Percentiles rank a stretch among this genome's conserved stretches.
Evolutionary conservation across 768 basidiomycete species (phyloP).

Genomic region (Lentinula edodes): DNA sequence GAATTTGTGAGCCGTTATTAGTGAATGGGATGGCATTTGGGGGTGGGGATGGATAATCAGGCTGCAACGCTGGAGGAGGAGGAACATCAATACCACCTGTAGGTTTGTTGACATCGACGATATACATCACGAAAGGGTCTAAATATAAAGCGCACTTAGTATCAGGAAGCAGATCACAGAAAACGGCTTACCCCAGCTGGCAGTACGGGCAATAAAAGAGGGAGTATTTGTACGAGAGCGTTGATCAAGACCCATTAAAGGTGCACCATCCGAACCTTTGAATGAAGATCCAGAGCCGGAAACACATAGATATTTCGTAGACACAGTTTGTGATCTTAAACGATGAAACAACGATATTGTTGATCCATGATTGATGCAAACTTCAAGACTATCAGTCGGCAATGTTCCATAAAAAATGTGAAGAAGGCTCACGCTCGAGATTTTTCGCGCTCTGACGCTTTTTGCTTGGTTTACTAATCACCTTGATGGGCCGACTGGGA

Average conservation of each 20-base stretch:
- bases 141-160: not conserved
- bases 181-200: slow-evolving; percentile 71
- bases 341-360: slow-evolving; percentile 95
- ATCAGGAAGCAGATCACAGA: slow-evolving; percentile 11
- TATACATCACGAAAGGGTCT: slow-evolving; percentile 97
- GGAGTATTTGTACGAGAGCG: slow-evolving; percentile 68
- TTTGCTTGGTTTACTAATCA: slow-evolving; percentile 98
- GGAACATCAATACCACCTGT: slow-evolving; percentile 71
- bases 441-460: slow-evolving; percentile 94
- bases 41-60: slow-evolving; percentile 88
- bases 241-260: slow-evolving; percentile 76
- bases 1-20: slow-evolving; percentile 78
- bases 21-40: slow-evolving; percentile 86
- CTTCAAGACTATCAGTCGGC: slow-evolving; percentile 32
- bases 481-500: slow-evolving; percentile 92
- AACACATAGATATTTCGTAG: slow-evolving; percentile 93
- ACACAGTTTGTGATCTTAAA: slow-evolving; percentile 91
- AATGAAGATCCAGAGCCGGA: slow-evolving; percentile 90
- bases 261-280: slow-evolving; percentile 88
- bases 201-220: slow-evolving; percentile 85
- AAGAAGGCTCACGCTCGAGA: slow-evolving; percentile 66
- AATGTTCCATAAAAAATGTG: slow-evolving; percentile 27
- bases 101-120: slow-evolving; percentile 88
- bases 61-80: slow-evolving; percentile 76
- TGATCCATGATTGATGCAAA: slow-evolving; percentile 93